phyloP scores from a whole-genome alignment of 1,284 basidiomycete genomes.

The Ceratobasidium sp. region DNA sequence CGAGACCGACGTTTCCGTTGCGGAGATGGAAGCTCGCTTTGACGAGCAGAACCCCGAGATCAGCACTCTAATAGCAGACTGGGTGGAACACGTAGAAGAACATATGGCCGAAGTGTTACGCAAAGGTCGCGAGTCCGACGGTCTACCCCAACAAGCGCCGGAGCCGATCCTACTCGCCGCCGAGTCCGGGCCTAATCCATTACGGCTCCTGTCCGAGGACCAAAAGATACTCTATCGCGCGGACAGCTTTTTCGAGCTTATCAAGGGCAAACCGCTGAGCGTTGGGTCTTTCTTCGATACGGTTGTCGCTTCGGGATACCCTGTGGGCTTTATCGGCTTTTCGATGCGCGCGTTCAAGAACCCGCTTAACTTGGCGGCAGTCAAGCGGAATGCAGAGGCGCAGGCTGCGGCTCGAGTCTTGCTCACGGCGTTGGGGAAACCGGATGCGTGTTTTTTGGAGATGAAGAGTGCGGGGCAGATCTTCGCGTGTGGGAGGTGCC shows the following conservation, averaged over 20 bases:
- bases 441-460: conserved; percentile 31
- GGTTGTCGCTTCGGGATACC: not conserved
- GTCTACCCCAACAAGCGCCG: not conserved
- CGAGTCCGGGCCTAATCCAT: not conserved
- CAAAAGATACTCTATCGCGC: conserved; percentile 24
- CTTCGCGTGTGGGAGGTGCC: conserved; percentile 25
- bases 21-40: not conserved
- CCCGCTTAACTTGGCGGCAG: not conserved
- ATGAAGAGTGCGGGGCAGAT: not conserved
- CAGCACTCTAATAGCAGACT: not conserved
- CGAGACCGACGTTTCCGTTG: conserved; percentile 5
- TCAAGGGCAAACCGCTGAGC: not conserved
- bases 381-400: not conserved
- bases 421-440: conserved; percentile 21
- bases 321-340: not conserved
- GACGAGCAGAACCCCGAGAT: conserved; percentile 1
- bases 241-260: conserved; percentile 21
- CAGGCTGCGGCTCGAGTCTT: conserved; percentile 3
- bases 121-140: not conserved
- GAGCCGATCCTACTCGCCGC: not conserved
- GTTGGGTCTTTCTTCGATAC: conserved; percentile 6
- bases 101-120: conserved; percentile 9
- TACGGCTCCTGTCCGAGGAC: not conserved
- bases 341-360: not conserved
- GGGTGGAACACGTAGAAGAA: conserved; percentile 6